Evolutionary conservation across 139 green algal genomes (phyloP).

Genomic region (Auxenochlorella pyrenoidosa): DNA sequence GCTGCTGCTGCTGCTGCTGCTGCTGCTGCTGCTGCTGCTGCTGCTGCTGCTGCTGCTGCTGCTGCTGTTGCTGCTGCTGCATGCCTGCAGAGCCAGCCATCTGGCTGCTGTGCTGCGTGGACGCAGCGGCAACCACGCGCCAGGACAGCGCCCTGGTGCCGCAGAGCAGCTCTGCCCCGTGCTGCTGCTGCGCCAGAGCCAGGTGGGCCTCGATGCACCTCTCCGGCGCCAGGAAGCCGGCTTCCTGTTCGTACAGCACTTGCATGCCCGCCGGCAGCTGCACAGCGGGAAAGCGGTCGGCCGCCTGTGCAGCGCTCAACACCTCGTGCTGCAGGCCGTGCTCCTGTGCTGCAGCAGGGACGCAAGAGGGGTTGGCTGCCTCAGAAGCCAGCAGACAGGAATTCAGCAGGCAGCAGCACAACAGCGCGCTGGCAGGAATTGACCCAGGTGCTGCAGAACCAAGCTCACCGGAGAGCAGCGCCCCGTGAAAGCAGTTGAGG

Average conservation of each 20-base stretch:
- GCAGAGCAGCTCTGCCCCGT: constrained; percentile 46
- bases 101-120: neutral
- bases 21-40: no score
- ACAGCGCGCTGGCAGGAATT: no score
- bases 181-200: constrained; percentile 16
- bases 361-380: no score
- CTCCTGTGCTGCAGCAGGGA: constrained; percentile 13
- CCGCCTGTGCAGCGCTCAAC: constrained; percentile 58
- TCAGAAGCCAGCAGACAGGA: no score
- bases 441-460: neutral
- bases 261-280: constrained; percentile 44
- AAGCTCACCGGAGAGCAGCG: constrained; percentile 28
- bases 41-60: no score
- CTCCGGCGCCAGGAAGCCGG: constrained; percentile 76
- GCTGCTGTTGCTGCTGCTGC: neutral
- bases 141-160: constrained; percentile 40
- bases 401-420: no score
- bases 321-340: constrained; percentile 67
- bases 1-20: neutral
- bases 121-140: neutral
- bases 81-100: neutral
- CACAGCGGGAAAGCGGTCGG: constrained; percentile 64
- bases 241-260: constrained; percentile 67
- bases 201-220: constrained; percentile 64
- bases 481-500: constrained; percentile 46